These are phyloP conservation scores for Solanum paucissectum DNA, from an alignment of 257 asterid genomes.

Conservation along the genomic window DNA sequence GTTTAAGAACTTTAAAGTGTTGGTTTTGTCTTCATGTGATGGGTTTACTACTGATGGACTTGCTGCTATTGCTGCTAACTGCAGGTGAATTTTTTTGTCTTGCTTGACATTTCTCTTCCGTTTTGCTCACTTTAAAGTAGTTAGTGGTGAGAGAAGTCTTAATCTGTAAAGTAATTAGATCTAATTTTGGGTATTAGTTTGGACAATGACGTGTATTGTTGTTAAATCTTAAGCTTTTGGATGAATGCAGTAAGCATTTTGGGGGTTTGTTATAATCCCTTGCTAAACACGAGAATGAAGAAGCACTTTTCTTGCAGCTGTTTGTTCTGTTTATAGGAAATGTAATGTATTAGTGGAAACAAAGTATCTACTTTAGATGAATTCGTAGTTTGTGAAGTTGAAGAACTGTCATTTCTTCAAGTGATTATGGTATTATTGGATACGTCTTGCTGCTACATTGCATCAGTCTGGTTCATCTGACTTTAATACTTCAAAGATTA, in stretches of 20 bases:
- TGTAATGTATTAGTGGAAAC: not conserved
- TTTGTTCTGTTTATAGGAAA: not conserved
- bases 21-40: slow-evolving; percentile 69
- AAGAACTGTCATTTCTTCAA: not conserved
- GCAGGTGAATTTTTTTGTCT: slow-evolving; percentile 44
- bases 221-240: not conserved
- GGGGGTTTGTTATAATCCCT: not conserved
- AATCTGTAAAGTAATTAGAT: not conserved
- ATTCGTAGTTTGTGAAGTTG: not conserved
- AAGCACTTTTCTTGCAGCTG: not conserved
- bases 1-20: slow-evolving; percentile 64
- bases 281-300: not conserved
- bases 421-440: not conserved
- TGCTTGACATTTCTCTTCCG: not conserved
- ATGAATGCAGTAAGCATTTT: not conserved
- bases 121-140: not conserved
- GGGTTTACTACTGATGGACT: slow-evolving; percentile 87
- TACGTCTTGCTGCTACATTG: not conserved
- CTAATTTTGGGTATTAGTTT: not conserved
- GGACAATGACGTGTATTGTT: not conserved
- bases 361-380: not conserved
- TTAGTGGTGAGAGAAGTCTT: not conserved
- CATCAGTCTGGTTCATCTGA: not conserved
- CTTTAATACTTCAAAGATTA: not conserved
- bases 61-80: slow-evolving; percentile 78